Evolutionary conservation across 2,329 filamentous ascomycete genomes (phyloP).

Genomic region (Xylaria arbuscula): DNA sequence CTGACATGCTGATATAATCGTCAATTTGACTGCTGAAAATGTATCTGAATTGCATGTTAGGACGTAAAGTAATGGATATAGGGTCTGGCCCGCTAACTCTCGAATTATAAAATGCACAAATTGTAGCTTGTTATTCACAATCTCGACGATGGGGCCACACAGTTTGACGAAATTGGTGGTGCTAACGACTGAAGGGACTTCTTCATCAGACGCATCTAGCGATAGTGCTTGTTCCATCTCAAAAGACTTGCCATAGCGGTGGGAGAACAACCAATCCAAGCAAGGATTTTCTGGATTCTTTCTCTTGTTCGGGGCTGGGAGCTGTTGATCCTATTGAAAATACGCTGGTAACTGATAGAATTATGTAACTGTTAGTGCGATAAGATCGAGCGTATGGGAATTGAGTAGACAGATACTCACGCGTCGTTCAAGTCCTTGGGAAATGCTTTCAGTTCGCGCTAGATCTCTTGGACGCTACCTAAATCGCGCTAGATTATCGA

Average conservation of each 20-base stretch:
- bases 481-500: constrained; percentile 40
- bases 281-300: constrained; percentile 37
- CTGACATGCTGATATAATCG: neutral
- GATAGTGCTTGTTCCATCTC: constrained; percentile 40
- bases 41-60: neutral
- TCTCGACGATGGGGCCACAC: constrained; percentile 50
- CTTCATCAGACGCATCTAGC: constrained; percentile 1
- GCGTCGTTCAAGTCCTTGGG: constrained; percentile 48
- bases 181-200: constrained; percentile 4
- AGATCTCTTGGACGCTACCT: constrained; percentile 41
- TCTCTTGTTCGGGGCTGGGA: constrained; percentile 9
- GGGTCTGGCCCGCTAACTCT: constrained; percentile 34
- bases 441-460: constrained; percentile 43
- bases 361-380: neutral
- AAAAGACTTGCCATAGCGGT: constrained; percentile 34
- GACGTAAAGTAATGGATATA: neutral
- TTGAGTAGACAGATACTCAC: constrained; percentile 39
- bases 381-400: neutral
- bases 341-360: constrained; percentile 14
- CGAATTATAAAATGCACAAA: constrained; percentile 53
- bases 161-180: constrained; percentile 36
- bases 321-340: constrained; percentile 29
- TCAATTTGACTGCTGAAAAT: constrained; percentile 12
- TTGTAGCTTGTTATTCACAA: constrained; percentile 44
- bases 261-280: constrained; percentile 41